These are phyloP conservation scores for Tylopilus vinaceipallidus DNA, from an alignment of 768 basidiomycete genomes.

Conservation along the genomic window DNA sequence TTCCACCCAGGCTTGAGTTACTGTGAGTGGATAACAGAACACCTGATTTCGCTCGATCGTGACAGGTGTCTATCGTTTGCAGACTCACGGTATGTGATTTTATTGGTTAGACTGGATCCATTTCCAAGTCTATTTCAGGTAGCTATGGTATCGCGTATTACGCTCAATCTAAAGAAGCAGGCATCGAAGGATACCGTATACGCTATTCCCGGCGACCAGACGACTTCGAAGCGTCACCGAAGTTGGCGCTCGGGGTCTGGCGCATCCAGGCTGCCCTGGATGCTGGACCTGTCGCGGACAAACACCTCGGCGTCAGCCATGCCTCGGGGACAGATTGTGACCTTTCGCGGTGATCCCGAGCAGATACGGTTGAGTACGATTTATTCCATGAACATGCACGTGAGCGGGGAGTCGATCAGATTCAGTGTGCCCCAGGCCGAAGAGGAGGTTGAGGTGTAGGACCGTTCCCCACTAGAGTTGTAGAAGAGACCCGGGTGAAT, in stretches of 20 bases:
- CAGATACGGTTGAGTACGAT: background rate
- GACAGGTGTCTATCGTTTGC: conserved; percentile 32
- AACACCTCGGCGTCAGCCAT: background rate
- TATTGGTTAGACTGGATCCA: background rate
- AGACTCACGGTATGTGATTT: conserved; percentile 14
- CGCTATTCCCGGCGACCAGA: background rate
- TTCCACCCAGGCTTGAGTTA: conserved; percentile 33
- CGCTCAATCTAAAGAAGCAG: conserved; percentile 53
- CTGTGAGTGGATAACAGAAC: conserved; percentile 33
- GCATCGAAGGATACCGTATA: background rate
- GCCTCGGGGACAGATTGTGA: background rate
- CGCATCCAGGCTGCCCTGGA: background rate
- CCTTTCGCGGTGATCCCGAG: background rate
- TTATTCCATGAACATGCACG: background rate
- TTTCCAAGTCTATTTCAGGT: conserved; percentile 34
- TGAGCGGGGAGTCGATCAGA: background rate
- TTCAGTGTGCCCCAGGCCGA: background rate
- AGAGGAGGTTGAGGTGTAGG: background rate
- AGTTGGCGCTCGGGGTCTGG: background rate
- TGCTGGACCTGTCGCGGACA: background rate
- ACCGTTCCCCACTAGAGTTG: background rate
- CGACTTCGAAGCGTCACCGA: background rate
- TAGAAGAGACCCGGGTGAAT: too few species aligned
- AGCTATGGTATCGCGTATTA: conserved; percentile 69
- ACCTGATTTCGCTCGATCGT: conserved; percentile 19